Percentiles rank a stretch among this genome's conserved stretches.
Conservation (phyloP, 208 protist species). For the Trichomonas tenax region DNA sequence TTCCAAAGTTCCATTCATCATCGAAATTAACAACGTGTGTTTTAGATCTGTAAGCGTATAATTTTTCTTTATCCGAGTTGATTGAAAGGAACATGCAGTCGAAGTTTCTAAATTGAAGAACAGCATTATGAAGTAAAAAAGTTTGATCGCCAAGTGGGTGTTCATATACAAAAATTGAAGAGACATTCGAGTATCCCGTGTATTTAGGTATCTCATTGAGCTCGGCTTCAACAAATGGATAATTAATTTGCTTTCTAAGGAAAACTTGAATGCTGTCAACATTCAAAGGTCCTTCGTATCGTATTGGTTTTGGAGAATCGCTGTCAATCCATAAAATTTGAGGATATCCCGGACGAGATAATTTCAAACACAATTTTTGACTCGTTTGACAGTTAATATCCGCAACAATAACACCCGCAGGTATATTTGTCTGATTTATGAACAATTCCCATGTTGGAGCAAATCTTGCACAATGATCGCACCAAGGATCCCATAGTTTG, state of each 20-base stretch:
- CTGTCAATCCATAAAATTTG: background rate
- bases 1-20: background rate
- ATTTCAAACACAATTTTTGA: background rate
- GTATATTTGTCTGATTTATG: background rate
- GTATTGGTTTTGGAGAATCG: background rate
- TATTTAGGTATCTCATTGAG: background rate
- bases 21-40: background rate
- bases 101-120: background rate
- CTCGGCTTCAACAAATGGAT: background rate
- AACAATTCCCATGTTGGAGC: background rate
- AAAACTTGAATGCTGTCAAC: background rate
- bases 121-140: background rate
- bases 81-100: background rate
- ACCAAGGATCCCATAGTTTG: background rate
- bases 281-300: background rate
- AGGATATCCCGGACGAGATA: background rate
- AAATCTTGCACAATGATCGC: background rate
- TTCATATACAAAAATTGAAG: background rate
- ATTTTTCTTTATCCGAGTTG: background rate
- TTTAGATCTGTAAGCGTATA: background rate
- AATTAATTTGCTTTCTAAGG: background rate
- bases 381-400: background rate
- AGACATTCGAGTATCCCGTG: background rate
- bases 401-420: background rate
- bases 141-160: background rate